phyloP scores from a whole-genome alignment of 2,329 filamentous ascomycete genomes.

The Thielaviopsis euricoi region DNA sequence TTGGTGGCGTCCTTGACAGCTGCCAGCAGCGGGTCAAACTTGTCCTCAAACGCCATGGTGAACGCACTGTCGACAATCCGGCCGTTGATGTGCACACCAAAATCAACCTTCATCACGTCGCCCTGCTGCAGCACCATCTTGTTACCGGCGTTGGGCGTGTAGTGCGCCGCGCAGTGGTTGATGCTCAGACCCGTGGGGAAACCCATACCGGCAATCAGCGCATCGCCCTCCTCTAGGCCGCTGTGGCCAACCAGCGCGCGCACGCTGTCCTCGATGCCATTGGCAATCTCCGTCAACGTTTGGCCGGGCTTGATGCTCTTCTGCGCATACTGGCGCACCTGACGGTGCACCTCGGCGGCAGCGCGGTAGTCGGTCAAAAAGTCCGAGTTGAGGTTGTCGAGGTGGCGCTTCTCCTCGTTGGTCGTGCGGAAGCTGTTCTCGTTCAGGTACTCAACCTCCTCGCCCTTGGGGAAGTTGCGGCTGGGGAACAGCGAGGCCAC shows the following conservation, averaged over 20 bases:
- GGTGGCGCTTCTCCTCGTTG: slow-evolving; percentile 66
- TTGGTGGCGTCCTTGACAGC: slow-evolving; percentile 65
- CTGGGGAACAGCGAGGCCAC: slow-evolving; percentile 59
- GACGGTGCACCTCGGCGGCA: slow-evolving; percentile 59
- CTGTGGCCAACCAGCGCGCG: slow-evolving; percentile 54
- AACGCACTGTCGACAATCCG: slow-evolving; percentile 71
- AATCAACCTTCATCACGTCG: slow-evolving; percentile 72
- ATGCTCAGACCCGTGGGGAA: slow-evolving; percentile 66
- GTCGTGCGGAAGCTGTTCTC: slow-evolving; percentile 70
- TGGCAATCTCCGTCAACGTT: slow-evolving; percentile 57
- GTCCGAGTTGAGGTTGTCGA: slow-evolving; percentile 61
- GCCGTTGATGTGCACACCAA: slow-evolving; percentile 67
- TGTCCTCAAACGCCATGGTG: slow-evolving; percentile 58
- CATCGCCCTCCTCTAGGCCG: slow-evolving; percentile 57
- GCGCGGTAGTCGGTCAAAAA: slow-evolving; percentile 61
- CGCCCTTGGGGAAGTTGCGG: slow-evolving; percentile 56
- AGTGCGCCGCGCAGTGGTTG: slow-evolving; percentile 66
- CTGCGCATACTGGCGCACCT: slow-evolving; percentile 63
- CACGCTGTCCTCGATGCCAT: slow-evolving; percentile 66
- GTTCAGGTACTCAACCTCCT: slow-evolving; percentile 61
- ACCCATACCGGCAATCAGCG: slow-evolving; percentile 56
- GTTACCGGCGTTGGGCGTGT: slow-evolving; percentile 63
- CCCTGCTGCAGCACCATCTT: slow-evolving; percentile 55
- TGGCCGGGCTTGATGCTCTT: slow-evolving; percentile 61
- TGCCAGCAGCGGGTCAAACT: slow-evolving; percentile 57